Conservation (phyloP, 2,329 filamentous ascomycete species). For the Fusarium tjaetaba region DNA sequence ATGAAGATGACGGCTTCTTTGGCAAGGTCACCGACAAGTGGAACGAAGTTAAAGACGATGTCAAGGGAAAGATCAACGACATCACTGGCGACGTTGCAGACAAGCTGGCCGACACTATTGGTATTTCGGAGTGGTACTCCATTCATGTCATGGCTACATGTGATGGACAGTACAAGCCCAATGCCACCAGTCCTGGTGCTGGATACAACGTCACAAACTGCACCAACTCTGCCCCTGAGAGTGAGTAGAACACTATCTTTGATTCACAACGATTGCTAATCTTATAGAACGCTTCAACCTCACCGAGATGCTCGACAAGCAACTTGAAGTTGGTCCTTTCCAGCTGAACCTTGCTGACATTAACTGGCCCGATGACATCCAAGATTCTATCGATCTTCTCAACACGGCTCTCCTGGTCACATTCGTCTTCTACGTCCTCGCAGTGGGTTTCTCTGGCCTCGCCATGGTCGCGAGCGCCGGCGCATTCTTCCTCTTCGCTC, state of each 20-base stretch:
- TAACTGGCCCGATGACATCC: slow-evolving; percentile 56
- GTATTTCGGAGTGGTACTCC: slow-evolving; percentile 63
- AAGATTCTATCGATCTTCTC: slow-evolving; percentile 59
- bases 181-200: slow-evolving; percentile 50
- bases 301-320: slow-evolving; percentile 56
- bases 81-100: slow-evolving; percentile 54
- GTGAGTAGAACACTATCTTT: slow-evolving; percentile 44
- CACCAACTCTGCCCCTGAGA: slow-evolving; percentile 51
- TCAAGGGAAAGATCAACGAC: slow-evolving; percentile 52
- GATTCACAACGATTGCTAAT: not conserved
- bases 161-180: slow-evolving; percentile 57
- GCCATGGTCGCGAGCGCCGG: slow-evolving; percentile 53
- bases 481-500: slow-evolving; percentile 48
- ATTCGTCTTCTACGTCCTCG: slow-evolving; percentile 60
- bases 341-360: slow-evolving; percentile 57
- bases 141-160: slow-evolving; percentile 60
- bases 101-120: slow-evolving; percentile 54
- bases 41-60: slow-evolving; percentile 47
- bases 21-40: slow-evolving; percentile 45
- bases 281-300: slow-evolving; percentile 56
- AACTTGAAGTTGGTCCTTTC: slow-evolving; percentile 57
- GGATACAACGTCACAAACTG: slow-evolving; percentile 58
- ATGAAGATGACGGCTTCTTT: slow-evolving; percentile 43
- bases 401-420: slow-evolving; percentile 59
- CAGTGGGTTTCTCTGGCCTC: slow-evolving; percentile 54